Evolutionary conservation across 768 basidiomycete genomes (phyloP), one percentile per base, ranked within the genome.

Genomic region (Tylopilus balloui): DNA sequence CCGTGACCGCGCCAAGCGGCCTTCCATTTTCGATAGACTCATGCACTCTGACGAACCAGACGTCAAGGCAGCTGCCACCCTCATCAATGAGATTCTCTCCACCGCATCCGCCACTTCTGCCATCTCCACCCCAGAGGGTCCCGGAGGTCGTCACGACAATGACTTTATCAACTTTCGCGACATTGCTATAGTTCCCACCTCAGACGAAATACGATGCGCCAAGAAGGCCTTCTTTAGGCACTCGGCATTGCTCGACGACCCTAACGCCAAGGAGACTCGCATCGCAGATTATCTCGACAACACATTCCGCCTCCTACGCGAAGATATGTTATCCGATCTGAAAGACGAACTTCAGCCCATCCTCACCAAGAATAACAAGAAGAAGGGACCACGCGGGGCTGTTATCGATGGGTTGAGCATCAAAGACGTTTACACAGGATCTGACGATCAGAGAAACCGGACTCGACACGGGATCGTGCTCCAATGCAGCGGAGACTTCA

Each of bases 121-220:
- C 6, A 42, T 54, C 15, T 57, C 63, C 12, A 56, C 42, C 3
- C 38, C 44, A 10, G 53, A 59, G 17, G 63, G 66, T 9, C 78
- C 84, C 1, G 85, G 85, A 0, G 84, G 84, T 4, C 72, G 85
- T 3, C 85, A 86, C 48, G 83, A 85, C 55, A 86, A 87, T 44
- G 84, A 87, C 59, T 78, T 79, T 40, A 64, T 64, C 13, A 74
- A 84, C 45, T 86, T 83, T 53, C 77, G 78, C 6, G 52, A 76
- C 9, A 81, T 86, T 19, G 64, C 78, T n/a, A 80, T 87, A 36
- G 65, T 83, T 6, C 85, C 85, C 1, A 82, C 82, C 6, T 73
- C 79, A 0, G 76, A 78, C 35, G 85, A 87, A 59, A 61, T 84
- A 4, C 52, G 50, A 2, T 83, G 67, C 29, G 62, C 52, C 3